A percentile compares a stretch with the other conserved stretches of the same genome.
These are phyloP conservation scores for Termitomyces sp. DNA, from an alignment of 768 basidiomycete species.

Conservation along the genomic window DNA sequence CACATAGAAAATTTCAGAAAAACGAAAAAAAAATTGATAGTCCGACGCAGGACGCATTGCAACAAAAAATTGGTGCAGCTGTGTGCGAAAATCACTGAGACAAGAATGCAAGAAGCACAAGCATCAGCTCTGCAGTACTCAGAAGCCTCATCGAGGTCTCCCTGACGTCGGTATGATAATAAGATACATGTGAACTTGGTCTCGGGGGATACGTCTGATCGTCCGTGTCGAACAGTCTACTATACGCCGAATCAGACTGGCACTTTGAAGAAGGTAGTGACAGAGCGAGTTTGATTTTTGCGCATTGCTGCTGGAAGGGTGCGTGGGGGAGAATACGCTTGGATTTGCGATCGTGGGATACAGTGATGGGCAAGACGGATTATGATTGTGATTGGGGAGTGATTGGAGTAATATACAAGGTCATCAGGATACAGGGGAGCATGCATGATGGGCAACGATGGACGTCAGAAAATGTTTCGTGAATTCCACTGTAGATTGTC, in stretches of 20 bases:
- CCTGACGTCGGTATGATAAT: slow-evolving; percentile 7
- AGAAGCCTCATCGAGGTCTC: slow-evolving; percentile 8
- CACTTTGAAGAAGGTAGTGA: neutral
- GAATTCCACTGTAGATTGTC: slow-evolving; percentile 7
- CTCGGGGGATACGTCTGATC: slow-evolving; percentile 9
- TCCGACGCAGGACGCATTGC: neutral
- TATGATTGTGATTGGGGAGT: neutral
- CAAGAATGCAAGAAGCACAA: slow-evolving; percentile 11
- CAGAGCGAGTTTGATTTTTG: neutral
- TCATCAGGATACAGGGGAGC: neutral
- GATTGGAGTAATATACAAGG: neutral
- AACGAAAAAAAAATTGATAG: neutral
- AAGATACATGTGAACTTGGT: slow-evolving; percentile 5
- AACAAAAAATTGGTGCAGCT: neutral
- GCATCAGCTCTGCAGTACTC: slow-evolving; percentile 11
- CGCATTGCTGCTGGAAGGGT: neutral
- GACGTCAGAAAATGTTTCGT: slow-evolving; percentile 7
- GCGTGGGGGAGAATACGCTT: neutral
- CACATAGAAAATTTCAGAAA: no score
- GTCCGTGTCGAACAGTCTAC: neutral
- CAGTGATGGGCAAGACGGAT: no score
- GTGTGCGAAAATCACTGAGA: neutral
- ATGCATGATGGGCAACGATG: slow-evolving; percentile 14
- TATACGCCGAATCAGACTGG: neutral
- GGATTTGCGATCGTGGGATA: neutral